Conservation (phyloP, 164 flowering plant species). For the Dillenia turbinata region DNA sequence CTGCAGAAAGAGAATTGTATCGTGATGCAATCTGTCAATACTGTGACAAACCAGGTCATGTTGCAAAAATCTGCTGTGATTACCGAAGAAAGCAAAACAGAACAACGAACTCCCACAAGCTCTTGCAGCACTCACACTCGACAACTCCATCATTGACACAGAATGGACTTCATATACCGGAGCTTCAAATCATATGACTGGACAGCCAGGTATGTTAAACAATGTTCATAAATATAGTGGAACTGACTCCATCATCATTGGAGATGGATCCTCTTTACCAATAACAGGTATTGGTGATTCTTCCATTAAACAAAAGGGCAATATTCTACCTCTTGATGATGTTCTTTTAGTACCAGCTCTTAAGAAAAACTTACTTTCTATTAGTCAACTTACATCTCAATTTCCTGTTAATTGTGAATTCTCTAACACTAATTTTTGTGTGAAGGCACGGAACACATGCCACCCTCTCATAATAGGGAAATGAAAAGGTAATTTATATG, state of each 20-base stretch:
- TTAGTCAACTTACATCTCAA: conserved; percentile 9
- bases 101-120: conserved; percentile 9
- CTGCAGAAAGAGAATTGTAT: background rate
- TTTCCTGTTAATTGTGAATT: conserved; percentile 8
- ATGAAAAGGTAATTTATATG: conserved; percentile 3
- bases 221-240: background rate
- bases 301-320: conserved; percentile 1
- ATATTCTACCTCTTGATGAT: conserved; percentile 1
- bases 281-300: conserved; percentile 1
- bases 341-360: conserved; percentile 8
- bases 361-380: conserved; percentile 2
- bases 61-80: conserved; percentile 2
- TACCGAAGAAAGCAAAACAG: conserved; percentile 1
- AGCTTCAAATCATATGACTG: conserved; percentile 6
- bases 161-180: background rate
- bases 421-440: conserved; percentile 5
- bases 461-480: background rate
- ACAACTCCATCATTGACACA: background rate
- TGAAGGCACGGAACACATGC: conserved; percentile 7
- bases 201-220: conserved; percentile 2
- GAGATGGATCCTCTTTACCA: conserved; percentile 1
- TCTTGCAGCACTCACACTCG: conserved; percentile 7
- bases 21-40: conserved; percentile 6
- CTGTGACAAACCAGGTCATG: conserved; percentile 1
- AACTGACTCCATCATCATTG: background rate